Base-by-base conservation (phyloP, 1,284 basidiomycete species). In the Boletus sp. region DNA sequence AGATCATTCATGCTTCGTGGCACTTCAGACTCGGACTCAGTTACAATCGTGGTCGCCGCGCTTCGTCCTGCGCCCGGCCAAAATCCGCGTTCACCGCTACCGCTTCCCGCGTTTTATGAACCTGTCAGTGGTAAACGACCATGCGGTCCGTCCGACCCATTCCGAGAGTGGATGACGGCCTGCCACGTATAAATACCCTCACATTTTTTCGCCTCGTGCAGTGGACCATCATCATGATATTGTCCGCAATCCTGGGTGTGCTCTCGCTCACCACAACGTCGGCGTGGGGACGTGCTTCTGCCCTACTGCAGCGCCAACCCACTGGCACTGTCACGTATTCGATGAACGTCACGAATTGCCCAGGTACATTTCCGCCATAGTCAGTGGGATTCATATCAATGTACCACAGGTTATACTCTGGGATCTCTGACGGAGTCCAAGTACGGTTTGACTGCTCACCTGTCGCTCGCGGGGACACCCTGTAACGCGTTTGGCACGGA, bases 401-500 rank as follows among this genome's bases (percentile, higher is more conserved):
- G 9, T 20, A 10, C 22, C 19, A 8, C 37, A 77, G 83, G 84
- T 12, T 87, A 87, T 56, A 68, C 64, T 2, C 62, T 85, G 16
- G 58, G 61, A 17, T 71, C 70, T 9, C 52, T 85, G 26, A 52
- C 66, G 14, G 70, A 80, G 50, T 75, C 68, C 3, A 54, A 57
- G 9, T 66, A 60, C 14, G 84, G 84, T 9, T 64, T 88, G 26
- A 76, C 70, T 5, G 85, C 83, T 22, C 65, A 72, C 6, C 70
- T 89, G 10, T 62, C 61, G 23, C 72, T 91, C 6, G 75, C 76
- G 3, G 86, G 85, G 2, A 44, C 66, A 13, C 70, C 78, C 2
- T 91, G 89, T 64, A 76, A 88, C 55, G 85, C 82, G 10, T 91
- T 87, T 57, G 86, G 87, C 13, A 71, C 65, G 10, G 88, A 91